Percentiles rank a stretch among this genome's conserved stretches.
phyloP scores from a whole-genome alignment of 2,329 filamentous ascomycete genomes.

The Penicillium hordei region DNA sequence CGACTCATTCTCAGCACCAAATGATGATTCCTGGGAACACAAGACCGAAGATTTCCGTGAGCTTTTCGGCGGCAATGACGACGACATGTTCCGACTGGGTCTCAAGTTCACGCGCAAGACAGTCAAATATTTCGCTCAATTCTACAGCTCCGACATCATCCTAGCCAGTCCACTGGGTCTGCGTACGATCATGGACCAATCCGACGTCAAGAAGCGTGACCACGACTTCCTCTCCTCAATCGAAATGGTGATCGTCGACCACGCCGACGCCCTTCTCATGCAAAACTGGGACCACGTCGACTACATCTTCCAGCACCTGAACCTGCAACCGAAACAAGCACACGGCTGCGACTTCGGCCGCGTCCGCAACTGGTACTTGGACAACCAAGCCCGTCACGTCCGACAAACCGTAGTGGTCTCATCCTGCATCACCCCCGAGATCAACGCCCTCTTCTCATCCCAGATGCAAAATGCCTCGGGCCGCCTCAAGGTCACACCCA shows the following conservation, averaged over 20 bases:
- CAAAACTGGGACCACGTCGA: slow-evolving; percentile 98
- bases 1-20: slow-evolving; percentile 72
- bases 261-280: slow-evolving; percentile 91
- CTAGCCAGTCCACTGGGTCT: slow-evolving; percentile 87
- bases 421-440: slow-evolving; percentile 82
- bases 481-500: slow-evolving; percentile 69
- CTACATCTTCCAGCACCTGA: slow-evolving; percentile 87
- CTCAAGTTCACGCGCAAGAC: slow-evolving; percentile 96
- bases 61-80: slow-evolving; percentile 90
- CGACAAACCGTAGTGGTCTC: slow-evolving; percentile 83
- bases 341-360: slow-evolving; percentile 94
- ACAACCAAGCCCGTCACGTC: slow-evolving; percentile 74
- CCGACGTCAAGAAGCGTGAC: slow-evolving; percentile 70
- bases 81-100: slow-evolving; percentile 95
- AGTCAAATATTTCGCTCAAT: slow-evolving; percentile 89
- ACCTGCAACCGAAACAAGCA: slow-evolving; percentile 81
- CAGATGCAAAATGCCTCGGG: slow-evolving; percentile 80
- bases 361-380: slow-evolving; percentile 89
- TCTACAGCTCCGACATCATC: slow-evolving; percentile 95
- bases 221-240: slow-evolving; percentile 92
- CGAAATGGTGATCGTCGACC: slow-evolving; percentile 85
- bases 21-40: slow-evolving; percentile 67
- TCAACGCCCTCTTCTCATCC: slow-evolving; percentile 73
- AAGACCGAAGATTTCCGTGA: slow-evolving; percentile 85
- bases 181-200: slow-evolving; percentile 82